phyloP scores from a whole-genome alignment of 2,329 filamentous ascomycete genomes.

The Zasmidium angulare region DNA sequence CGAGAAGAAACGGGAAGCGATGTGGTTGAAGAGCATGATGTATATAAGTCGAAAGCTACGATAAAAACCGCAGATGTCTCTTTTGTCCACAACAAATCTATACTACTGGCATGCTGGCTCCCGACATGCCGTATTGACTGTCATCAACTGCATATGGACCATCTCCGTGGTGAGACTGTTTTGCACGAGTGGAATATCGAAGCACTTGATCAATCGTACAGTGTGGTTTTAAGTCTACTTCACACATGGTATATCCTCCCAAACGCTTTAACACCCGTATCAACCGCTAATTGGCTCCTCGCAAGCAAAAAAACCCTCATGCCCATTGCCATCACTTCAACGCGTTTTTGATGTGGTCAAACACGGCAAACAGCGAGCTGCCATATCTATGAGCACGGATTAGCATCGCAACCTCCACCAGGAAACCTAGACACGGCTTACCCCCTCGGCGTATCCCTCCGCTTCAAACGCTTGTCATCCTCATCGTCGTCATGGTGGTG shows the following conservation, averaged over 20 bases:
- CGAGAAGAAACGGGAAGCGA: background rate
- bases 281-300: background rate
- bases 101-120: too few species aligned
- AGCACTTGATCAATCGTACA: background rate
- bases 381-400: conserved; percentile 12
- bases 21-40: conserved; percentile 1
- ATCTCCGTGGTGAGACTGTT: too few species aligned
- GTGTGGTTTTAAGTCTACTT: background rate
- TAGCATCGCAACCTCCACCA: background rate
- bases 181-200: too few species aligned
- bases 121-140: too few species aligned
- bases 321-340: background rate
- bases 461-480: conserved; percentile 3
- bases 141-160: too few species aligned
- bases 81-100: conserved; percentile 1
- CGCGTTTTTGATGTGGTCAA: conserved; percentile 15
- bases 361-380: conserved; percentile 19
- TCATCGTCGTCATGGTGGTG: background rate
- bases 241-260: background rate
- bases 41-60: conserved; percentile 10
- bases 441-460: conserved; percentile 7
- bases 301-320: background rate
- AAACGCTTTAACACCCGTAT: background rate
- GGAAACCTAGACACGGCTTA: background rate
- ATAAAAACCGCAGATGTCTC: conserved; percentile 3